These are phyloP conservation scores for Ocimum tenuiflorum DNA, from an alignment of 257 asterid genomes.

Conservation along the genomic window DNA sequence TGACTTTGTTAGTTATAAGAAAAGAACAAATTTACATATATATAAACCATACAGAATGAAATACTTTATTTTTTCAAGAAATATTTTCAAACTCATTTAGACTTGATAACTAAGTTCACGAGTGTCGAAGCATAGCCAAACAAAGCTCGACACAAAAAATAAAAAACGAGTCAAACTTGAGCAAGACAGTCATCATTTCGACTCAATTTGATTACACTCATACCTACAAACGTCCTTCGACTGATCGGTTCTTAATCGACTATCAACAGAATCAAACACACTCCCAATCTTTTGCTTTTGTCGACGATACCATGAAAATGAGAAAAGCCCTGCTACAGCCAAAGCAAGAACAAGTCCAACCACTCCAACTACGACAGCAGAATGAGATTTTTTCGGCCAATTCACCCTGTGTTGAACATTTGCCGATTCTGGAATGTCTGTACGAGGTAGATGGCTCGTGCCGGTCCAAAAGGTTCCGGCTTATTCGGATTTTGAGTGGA, in stretches of 20 bases:
- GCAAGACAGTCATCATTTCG: no score
- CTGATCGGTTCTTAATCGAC: constrained; percentile 63
- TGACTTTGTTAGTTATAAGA: no score
- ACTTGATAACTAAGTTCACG: no score
- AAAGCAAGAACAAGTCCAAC: constrained; percentile 35
- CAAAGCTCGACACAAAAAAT: no score
- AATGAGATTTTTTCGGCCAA: constrained; percentile 37
- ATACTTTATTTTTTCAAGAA: no score
- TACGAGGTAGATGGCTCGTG: constrained; percentile 46
- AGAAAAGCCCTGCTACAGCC: constrained; percentile 41
- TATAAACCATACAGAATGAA: no score
- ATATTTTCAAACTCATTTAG: no score
- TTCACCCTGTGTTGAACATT: constrained; percentile 31
- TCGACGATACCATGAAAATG: constrained; percentile 67
- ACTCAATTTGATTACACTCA: no score
- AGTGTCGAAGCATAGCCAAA: no score
- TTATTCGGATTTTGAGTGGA: constrained; percentile 37
- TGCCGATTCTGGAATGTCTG: constrained; percentile 81
- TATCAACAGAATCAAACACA: constrained; percentile 47
- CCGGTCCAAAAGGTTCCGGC: constrained; percentile 67
- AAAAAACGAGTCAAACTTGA: no score
- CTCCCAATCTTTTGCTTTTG: constrained; percentile 70
- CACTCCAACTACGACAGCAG: constrained; percentile 40
- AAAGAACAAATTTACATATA: no score
- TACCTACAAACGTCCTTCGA: constrained; percentile 43